Conservation (phyloP, 2,329 filamentous ascomycete species). For the Alternaria sp. region DNA sequence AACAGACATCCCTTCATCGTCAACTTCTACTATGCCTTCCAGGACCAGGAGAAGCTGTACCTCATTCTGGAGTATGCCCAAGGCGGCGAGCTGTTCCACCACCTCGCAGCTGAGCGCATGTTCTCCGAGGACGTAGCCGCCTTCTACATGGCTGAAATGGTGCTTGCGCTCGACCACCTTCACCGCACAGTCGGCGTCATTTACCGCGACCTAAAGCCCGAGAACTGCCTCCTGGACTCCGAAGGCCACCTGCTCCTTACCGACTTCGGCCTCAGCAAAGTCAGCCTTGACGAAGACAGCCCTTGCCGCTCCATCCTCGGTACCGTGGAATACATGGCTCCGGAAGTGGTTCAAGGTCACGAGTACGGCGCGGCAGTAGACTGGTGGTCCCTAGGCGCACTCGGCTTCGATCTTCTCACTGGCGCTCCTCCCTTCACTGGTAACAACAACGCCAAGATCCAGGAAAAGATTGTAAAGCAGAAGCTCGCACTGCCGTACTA, state of each 20-base stretch:
- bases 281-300: constrained; percentile 75
- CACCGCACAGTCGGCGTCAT: constrained; percentile 92
- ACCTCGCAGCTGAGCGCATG: constrained; percentile 92
- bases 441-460: constrained; percentile 91
- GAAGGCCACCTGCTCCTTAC: constrained; percentile 93
- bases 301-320: constrained; percentile 89
- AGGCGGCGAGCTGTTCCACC: constrained; percentile 96
- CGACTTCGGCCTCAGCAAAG: constrained; percentile 96
- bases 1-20: constrained; percentile 98
- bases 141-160: constrained; percentile 99
- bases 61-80: constrained; percentile 97
- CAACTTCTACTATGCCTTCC: constrained; percentile 97
- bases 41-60: constrained; percentile 97
- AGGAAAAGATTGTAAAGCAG: constrained; percentile 93
- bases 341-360: constrained; percentile 86
- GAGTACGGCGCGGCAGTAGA: constrained; percentile 95
- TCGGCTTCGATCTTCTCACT: constrained; percentile 91
- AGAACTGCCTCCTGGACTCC: constrained; percentile 92
- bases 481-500: constrained; percentile 91
- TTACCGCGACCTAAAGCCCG: constrained; percentile 96
- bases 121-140: constrained; percentile 87
- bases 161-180: constrained; percentile 90
- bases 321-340: constrained; percentile 98
- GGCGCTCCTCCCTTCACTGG: constrained; percentile 90
- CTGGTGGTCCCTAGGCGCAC: constrained; percentile 97